These are phyloP conservation scores for Chenopodium album DNA, from an alignment of 148 eudicot species.

Conservation along the genomic window DNA sequence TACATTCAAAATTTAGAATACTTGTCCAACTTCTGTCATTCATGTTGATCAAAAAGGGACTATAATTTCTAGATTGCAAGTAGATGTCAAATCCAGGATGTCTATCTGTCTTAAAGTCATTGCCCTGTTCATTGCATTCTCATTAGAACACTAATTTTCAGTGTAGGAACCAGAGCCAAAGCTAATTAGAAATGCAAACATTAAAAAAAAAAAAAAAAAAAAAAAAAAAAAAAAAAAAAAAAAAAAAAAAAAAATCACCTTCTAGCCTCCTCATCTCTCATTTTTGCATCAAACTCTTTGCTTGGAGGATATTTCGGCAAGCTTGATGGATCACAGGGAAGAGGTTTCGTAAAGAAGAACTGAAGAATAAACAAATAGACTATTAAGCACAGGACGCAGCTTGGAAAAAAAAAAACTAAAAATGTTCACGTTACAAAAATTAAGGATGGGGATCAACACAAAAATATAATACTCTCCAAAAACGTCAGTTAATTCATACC, in stretches of 20 bases:
- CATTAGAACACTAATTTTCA: background rate
- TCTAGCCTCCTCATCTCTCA: slow-evolving; percentile 88
- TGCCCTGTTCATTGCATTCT: background rate
- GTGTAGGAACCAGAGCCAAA: background rate
- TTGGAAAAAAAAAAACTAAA: slow-evolving; percentile 7
- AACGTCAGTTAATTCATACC: background rate
- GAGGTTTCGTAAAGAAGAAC: slow-evolving; percentile 79
- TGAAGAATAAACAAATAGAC: slow-evolving; percentile 27
- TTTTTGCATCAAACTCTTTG: slow-evolving; percentile 84
- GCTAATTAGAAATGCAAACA: slow-evolving; percentile 14
- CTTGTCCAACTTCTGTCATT: background rate
- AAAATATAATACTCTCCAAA: background rate
- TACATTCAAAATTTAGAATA: no score
- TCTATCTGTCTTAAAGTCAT: background rate
- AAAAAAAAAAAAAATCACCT: slow-evolving; percentile 36
- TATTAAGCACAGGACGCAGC: background rate
- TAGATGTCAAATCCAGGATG: background rate
- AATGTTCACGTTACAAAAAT: background rate
- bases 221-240: background rate
- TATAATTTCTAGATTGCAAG: background rate
- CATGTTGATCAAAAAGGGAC: background rate
- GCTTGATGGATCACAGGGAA: slow-evolving; percentile 85
- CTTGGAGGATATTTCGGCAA: slow-evolving; percentile 90
- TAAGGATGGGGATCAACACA: background rate
- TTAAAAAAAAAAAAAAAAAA: background rate